phyloP scores from a whole-genome alignment of 768 basidiomycete genomes.

The Kondoa malvinella region DNA sequence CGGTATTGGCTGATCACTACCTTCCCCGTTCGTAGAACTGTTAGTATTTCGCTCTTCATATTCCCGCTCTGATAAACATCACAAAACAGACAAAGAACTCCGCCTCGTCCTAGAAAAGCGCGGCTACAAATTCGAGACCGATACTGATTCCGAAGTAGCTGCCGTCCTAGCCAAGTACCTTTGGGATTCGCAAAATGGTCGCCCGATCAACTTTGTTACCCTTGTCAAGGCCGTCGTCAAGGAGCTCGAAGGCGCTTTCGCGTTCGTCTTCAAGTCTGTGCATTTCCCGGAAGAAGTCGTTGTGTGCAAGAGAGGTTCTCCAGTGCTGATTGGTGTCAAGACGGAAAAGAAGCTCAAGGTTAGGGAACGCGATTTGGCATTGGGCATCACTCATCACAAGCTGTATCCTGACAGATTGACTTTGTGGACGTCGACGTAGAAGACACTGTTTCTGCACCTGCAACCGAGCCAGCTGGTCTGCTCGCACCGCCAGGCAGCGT shows the following conservation, averaged over 20 bases:
- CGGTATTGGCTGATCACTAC: neutral
- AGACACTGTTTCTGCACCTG: conserved; percentile 40
- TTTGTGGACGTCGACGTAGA: conserved; percentile 97
- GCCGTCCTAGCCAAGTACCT: conserved; percentile 92
- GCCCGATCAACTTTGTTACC: conserved; percentile 69
- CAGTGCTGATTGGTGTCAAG: conserved; percentile 93
- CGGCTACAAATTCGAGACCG: conserved; percentile 81
- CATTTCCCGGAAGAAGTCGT: conserved; percentile 95
- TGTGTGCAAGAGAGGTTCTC: conserved; percentile 89
- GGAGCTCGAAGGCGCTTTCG: conserved; percentile 96
- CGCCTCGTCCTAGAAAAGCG: conserved; percentile 84
- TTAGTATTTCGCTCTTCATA: neutral
- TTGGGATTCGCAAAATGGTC: conserved; percentile 77
- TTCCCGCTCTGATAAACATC: neutral
- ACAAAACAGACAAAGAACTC: conserved; percentile 45
- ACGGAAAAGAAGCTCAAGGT: conserved; percentile 99
- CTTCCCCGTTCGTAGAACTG: neutral
- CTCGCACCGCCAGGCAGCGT: conserved; percentile 46
- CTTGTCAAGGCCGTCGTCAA: conserved; percentile 89
- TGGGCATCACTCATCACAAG: neutral
- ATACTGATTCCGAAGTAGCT: conserved; percentile 95
- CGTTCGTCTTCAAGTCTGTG: conserved; percentile 92
- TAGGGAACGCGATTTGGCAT: neutral
- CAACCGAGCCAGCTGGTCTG: conserved; percentile 31
- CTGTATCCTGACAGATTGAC: conserved; percentile 36